Evolutionary conservation across 2,329 filamentous ascomycete genomes (phyloP).

Genomic region (Graphilbum ipis-grandicollis): DNA sequence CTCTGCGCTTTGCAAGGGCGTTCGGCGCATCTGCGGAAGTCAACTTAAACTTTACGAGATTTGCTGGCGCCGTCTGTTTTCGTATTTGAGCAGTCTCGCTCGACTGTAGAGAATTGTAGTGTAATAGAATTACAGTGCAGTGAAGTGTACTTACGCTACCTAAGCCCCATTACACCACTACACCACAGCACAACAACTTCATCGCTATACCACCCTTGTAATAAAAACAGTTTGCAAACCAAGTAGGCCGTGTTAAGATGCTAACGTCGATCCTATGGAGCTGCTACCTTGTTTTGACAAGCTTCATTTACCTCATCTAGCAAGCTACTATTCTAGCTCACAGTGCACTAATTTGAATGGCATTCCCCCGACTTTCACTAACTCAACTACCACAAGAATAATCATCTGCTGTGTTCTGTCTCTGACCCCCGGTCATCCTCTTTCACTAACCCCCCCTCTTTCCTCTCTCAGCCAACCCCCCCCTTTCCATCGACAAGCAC

Average conservation of each 20-base stretch:
- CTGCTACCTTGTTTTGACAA: neutral
- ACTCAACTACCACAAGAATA: neutral
- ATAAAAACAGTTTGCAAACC: neutral
- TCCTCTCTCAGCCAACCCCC: constrained; percentile 7
- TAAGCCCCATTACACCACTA: too few species aligned
- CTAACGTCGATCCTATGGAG: neutral
- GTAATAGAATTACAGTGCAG: too few species aligned
- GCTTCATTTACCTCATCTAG: too few species aligned
- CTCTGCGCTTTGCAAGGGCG: neutral
- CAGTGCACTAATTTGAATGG: neutral
- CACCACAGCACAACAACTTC: too few species aligned
- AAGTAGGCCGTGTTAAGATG: neutral
- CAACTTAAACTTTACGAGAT: neutral
- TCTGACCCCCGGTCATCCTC: neutral
- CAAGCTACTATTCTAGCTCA: too few species aligned
- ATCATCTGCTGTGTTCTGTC: neutral
- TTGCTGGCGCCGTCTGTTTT: neutral
- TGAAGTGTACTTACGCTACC: too few species aligned
- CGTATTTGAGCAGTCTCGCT: neutral
- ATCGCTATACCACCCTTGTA: neutral
- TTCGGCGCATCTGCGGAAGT: neutral
- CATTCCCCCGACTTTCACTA: neutral
- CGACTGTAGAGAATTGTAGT: too few species aligned
- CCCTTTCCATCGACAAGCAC: constrained; percentile 22
- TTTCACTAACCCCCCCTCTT: neutral